Percentiles rank a stretch among this genome's conserved stretches.
phyloP scores from a whole-genome alignment of 2,329 filamentous ascomycete species.

The Didymella sp. region DNA sequence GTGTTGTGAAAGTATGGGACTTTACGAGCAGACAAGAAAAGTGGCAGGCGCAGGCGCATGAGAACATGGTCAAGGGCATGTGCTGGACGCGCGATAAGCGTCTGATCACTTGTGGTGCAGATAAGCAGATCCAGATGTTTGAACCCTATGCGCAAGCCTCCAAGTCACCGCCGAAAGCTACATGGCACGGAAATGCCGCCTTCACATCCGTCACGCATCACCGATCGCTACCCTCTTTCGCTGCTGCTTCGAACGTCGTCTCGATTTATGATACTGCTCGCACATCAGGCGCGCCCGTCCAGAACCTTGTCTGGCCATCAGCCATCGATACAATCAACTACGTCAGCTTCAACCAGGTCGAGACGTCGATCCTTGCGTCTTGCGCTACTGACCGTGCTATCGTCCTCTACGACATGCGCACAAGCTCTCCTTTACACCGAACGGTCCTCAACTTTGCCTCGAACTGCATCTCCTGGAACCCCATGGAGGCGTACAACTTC shows the following conservation, averaged over 20 bases:
- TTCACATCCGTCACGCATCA: slow-evolving; percentile 89
- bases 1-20: slow-evolving; percentile 93
- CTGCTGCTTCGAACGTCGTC: slow-evolving; percentile 77
- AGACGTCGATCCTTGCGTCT: slow-evolving; percentile 88
- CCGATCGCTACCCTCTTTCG: slow-evolving; percentile 78
- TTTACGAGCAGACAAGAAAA: slow-evolving; percentile 74
- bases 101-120: slow-evolving; percentile 83
- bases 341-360: slow-evolving; percentile 89
- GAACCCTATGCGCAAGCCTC: slow-evolving; percentile 81
- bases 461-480: slow-evolving; percentile 95
- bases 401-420: slow-evolving; percentile 90
- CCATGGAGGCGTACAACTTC: slow-evolving; percentile 96
- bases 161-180: slow-evolving; percentile 75
- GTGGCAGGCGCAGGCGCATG: slow-evolving; percentile 82
- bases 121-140: slow-evolving; percentile 87
- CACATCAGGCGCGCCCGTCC: slow-evolving; percentile 76
- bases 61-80: slow-evolving; percentile 91
- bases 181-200: slow-evolving; percentile 81
- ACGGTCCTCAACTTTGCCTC: slow-evolving; percentile 84
- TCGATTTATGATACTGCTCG: slow-evolving; percentile 88
- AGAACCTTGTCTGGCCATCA: slow-evolving; percentile 86
- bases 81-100: slow-evolving; percentile 88
- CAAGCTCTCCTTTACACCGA: slow-evolving; percentile 80
- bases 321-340: slow-evolving; percentile 84
- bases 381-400: slow-evolving; percentile 85